Evolutionary conservation across 108 stramenopile genomes (phyloP).

Genomic region (Pelagomonas calceolata): DNA sequence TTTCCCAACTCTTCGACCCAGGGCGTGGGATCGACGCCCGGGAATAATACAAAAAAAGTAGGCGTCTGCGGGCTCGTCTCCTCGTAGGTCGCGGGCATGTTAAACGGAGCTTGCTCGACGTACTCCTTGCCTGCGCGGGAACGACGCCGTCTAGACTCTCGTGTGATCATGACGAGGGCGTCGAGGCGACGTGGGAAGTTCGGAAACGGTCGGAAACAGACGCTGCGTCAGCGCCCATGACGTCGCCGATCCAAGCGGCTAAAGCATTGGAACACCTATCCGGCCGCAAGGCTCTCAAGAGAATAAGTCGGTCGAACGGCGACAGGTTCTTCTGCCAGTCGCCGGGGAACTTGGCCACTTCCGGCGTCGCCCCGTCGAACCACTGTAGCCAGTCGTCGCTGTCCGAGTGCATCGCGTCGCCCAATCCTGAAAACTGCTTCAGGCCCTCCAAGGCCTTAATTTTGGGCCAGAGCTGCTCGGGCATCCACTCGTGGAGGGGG

Average conservation of each 20-base stretch:
- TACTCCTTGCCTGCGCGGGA: too few relatives aligned
- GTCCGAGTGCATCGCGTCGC: constrained; percentile 62
- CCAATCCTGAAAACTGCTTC: constrained; percentile 45
- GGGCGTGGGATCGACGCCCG: constrained; percentile 65
- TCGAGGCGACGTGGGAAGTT: too few relatives aligned
- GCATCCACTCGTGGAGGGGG: constrained; percentile 61
- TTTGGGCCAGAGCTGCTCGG: constrained; percentile 55
- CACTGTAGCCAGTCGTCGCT: constrained; percentile 63
- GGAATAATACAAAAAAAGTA: constrained; percentile 65
- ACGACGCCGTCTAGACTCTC: constrained; percentile 25
- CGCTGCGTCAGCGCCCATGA: too few relatives aligned
- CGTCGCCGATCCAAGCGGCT: constrained; percentile 37
- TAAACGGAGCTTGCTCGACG: constrained; percentile 51
- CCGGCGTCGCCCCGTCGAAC: constrained; percentile 57
- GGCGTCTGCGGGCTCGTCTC: constrained; percentile 53
- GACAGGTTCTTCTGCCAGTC: constrained; percentile 45
- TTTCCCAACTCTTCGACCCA: constrained; percentile 59
- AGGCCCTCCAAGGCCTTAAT: constrained; percentile 56
- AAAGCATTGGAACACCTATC: constrained; percentile 55
- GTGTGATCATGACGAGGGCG: too few relatives aligned
- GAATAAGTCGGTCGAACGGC: constrained; percentile 46
- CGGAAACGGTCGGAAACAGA: too few relatives aligned
- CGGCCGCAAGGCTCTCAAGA: constrained; percentile 60
- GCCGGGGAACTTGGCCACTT: constrained; percentile 52
- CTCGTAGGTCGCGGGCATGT: constrained; percentile 46